Base-by-base conservation (phyloP, 2,329 filamentous ascomycete species). In the Tolypocladium tropicale region DNA sequence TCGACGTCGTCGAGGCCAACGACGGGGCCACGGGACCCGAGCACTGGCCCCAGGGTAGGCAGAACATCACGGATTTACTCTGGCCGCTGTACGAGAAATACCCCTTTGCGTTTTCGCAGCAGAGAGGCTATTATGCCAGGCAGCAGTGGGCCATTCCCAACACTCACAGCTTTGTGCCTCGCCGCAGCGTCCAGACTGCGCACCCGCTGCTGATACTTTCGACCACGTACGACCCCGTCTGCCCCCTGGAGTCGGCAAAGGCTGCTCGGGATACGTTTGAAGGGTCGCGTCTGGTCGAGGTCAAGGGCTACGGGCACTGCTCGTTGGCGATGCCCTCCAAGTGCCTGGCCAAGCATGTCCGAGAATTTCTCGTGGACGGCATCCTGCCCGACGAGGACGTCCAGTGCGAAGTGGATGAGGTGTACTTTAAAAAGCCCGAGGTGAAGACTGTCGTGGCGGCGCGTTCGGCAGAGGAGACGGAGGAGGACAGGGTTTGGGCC, bases 141-240 rank as follows among this genome's bases (percentile, higher is more conserved):
- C 66, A 68, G 39, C 62, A 68, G 39, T 70, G 68, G 68, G 43
- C 50, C 2, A 60, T 69, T 4, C 64, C 67, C 3, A 62, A 58
- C 18, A 68, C 68, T 2, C 68, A 70, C 48, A 50, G 53, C 10
- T 70, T 67, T 25, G 53, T 58, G 11, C 67, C 68, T 0, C 56
- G 49, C 0, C n/a, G 53, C 2, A 56, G 57, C 1, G 62, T 86
- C 46, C 53, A 61, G 25, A 71, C 67, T 1, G 62, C 60, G 0
- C 58, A 69, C 23, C 69, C 69, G 18, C 50, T 72, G 0, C 61
- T 72, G 0, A 60, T 72, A 1, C 55, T 72, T 7, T 67, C 66
- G 0, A 71, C 63, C 0, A 65, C 62, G 0, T 66, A 67, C 32
- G 68, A 72, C 4, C 83, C 83, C 0, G 79, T 85, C 1, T 85